phyloP scores from a whole-genome alignment of 2,329 filamentous ascomycete species.

The Colletotrichum spaethianum region DNA sequence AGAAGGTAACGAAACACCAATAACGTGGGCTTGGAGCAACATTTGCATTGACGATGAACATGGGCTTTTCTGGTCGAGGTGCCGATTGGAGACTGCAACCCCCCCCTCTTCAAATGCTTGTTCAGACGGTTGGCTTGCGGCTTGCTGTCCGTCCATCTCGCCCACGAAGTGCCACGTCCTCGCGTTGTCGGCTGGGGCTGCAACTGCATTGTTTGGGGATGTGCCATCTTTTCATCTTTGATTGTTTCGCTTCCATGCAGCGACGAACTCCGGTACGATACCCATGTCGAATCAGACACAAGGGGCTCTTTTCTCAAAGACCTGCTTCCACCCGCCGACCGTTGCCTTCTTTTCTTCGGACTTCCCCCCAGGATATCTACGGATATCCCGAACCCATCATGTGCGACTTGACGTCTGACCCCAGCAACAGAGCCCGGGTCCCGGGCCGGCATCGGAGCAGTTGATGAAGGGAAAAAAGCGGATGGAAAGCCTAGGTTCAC shows the following conservation, averaged over 20 bases:
- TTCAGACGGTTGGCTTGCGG: conserved; percentile 1
- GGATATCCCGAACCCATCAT: conserved; percentile 6
- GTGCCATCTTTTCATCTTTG: too few species aligned
- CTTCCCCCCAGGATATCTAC: not conserved
- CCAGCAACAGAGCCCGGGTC: conserved; percentile 5
- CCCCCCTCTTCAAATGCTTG: not conserved
- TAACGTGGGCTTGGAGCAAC: conserved; percentile 6
- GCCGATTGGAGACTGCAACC: not conserved
- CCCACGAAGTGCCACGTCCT: not conserved
- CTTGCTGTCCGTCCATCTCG: not conserved
- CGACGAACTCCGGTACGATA: not conserved
- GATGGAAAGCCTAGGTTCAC: conserved; percentile 1
- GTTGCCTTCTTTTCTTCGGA: not conserved
- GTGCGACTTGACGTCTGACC: not conserved
- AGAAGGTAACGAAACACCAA: not conserved
- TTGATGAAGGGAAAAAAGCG: not conserved
- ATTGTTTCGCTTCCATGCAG: not conserved
- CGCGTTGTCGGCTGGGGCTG: not conserved
- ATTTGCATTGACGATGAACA: not conserved
- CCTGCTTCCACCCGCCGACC: not conserved
- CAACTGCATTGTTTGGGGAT: not conserved
- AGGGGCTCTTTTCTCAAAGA: not conserved
- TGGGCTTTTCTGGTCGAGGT: not conserved
- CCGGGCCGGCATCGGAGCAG: conserved; percentile 2
- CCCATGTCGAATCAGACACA: not conserved